phyloP scores from a whole-genome alignment of 805 yeast genomes.

The Ogataea nakhonphanomensis region DNA sequence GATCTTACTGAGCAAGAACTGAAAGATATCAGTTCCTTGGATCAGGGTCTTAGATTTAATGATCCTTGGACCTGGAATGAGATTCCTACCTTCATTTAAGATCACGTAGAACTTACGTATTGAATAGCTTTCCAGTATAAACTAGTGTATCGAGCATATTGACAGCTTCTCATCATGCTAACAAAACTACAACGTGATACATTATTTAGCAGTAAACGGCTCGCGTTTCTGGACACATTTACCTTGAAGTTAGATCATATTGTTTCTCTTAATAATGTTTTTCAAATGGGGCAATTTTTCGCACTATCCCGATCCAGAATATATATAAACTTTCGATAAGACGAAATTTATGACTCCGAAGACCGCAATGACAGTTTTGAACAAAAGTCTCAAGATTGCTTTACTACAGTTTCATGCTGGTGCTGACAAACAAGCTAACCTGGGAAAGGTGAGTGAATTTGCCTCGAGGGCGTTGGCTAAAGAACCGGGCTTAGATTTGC shows the following conservation, averaged over 20 bases:
- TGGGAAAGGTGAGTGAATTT: constrained; percentile 60
- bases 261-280: neutral
- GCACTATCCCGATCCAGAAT: neutral
- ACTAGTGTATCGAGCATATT: too few species aligned
- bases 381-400: constrained; percentile 71
- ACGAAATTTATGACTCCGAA: constrained; percentile 7
- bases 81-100: constrained; percentile 32
- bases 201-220: too few species aligned
- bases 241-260: too few species aligned
- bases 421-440: constrained; percentile 74
- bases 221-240: too few species aligned
- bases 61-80: constrained; percentile 56
- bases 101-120: neutral
- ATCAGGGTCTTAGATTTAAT: constrained; percentile 74
- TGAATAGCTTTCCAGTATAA: too few species aligned
- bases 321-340: constrained; percentile 1
- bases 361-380: constrained; percentile 29
- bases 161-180: neutral
- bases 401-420: constrained; percentile 80
- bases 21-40: constrained; percentile 54
- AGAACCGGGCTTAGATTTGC: constrained; percentile 59
- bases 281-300: constrained; percentile 1
- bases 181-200: too few species aligned
- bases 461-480: constrained; percentile 58
- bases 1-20: constrained; percentile 51